Evolutionary conservation across 169 alveolate species (phyloP).

Genomic region (Perkinsus olseni): DNA sequence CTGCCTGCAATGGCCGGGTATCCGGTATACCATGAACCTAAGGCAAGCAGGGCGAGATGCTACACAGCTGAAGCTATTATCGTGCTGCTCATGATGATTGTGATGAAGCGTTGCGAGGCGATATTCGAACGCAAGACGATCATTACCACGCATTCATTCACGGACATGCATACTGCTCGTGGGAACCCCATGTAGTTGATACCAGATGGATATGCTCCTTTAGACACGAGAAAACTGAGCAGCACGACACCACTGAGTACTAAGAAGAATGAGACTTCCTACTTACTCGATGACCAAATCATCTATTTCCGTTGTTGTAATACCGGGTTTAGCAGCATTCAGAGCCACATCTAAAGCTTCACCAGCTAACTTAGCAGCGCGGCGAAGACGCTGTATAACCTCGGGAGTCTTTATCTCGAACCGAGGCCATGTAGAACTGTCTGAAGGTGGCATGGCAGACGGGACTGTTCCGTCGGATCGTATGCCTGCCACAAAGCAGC

Average conservation of each 20-base stretch:
- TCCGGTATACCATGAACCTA: slow-evolving; percentile 82
- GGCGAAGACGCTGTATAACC: background rate
- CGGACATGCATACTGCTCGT: slow-evolving; percentile 80
- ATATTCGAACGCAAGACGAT: too few species aligned
- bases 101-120: too few species aligned
- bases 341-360: background rate
- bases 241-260: background rate
- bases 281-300: background rate
- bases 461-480: background rate
- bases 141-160: slow-evolving; percentile 61
- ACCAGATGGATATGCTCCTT: slow-evolving; percentile 87
- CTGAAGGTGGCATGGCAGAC: background rate
- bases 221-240: slow-evolving; percentile 43
- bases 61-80: too few species aligned
- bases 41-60: slow-evolving; percentile 48
- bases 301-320: background rate
- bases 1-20: slow-evolving; percentile 60
- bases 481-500: background rate
- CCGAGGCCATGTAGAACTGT: background rate
- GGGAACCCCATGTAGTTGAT: slow-evolving; percentile 84
- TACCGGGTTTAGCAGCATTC: background rate
- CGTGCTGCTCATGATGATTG: too few species aligned
- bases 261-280: background rate
- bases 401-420: background rate
- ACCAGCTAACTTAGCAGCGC: background rate